These are phyloP conservation scores for Trichoderma reesei DNA, from an alignment of 495 filamentous ascomycete genomes.

Conservation along the genomic window DNA sequence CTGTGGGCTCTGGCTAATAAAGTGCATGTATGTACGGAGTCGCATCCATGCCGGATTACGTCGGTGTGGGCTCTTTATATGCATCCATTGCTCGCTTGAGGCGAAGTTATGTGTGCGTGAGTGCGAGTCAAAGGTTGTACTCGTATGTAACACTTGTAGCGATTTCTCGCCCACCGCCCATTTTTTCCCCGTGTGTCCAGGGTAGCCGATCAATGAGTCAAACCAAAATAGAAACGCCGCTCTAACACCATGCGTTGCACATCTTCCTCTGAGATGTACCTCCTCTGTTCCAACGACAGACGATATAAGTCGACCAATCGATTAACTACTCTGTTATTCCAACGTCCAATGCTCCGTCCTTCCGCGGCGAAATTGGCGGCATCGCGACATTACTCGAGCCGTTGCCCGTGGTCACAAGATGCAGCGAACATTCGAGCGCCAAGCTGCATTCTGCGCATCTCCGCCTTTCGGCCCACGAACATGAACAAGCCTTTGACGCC, in stretches of 20 bases:
- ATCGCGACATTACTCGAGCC: not conserved
- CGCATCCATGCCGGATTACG: not conserved
- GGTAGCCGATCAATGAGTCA: not conserved
- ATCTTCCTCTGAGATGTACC: too few relatives aligned
- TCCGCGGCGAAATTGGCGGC: too few relatives aligned
- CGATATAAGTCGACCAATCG: too few relatives aligned
- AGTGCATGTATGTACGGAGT: not conserved
- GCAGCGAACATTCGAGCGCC: not conserved
- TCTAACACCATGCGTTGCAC: too few relatives aligned
- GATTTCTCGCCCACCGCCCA: not conserved
- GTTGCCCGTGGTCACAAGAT: not conserved
- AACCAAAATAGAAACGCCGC: too few relatives aligned
- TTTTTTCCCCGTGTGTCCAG: not conserved
- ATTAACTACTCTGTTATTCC: too few relatives aligned
- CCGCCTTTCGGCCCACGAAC: not conserved
- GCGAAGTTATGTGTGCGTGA: too few relatives aligned
- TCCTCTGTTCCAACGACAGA: too few relatives aligned
- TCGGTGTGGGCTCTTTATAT: not conserved
- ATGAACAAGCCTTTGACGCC: not conserved
- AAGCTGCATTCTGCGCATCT: not conserved
- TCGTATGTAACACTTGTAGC: not conserved
- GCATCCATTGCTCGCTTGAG: too few relatives aligned
- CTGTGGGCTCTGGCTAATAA: too few relatives aligned
- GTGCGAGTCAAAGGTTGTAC: not conserved
- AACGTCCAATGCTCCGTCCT: too few relatives aligned